Evolutionary conservation across 495 filamentous ascomycete species (phyloP).

Genomic region (Ramalina peruviana): DNA sequence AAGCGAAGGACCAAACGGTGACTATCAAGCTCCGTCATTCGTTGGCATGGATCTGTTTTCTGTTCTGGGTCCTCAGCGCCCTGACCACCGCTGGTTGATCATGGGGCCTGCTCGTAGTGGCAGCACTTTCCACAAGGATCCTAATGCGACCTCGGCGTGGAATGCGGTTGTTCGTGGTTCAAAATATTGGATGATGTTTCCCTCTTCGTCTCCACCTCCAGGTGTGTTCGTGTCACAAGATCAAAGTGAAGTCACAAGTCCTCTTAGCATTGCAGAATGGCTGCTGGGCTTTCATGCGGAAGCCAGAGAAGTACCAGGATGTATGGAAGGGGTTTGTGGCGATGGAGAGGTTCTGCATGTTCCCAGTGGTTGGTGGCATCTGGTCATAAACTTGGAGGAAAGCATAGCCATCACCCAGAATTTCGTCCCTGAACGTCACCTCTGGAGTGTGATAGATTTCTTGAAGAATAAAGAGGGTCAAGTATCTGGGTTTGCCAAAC

Average conservation of each 20-base stretch:
- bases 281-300: slow-evolving; percentile 82
- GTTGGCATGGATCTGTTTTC: slow-evolving; percentile 85
- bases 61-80: slow-evolving; percentile 63
- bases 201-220: slow-evolving; percentile 54
- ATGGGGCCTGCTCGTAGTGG: slow-evolving; percentile 81
- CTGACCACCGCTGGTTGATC: slow-evolving; percentile 87
- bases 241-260: slow-evolving; percentile 86
- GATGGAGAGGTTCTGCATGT: slow-evolving; percentile 90
- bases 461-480: slow-evolving; percentile 69
- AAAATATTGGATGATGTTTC: slow-evolving; percentile 98
- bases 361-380: slow-evolving; percentile 90
- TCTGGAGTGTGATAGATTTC: slow-evolving; percentile 66
- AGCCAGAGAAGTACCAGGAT: slow-evolving; percentile 63
- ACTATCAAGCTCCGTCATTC: slow-evolving; percentile 75
- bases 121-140: slow-evolving; percentile 89
- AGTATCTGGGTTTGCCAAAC: slow-evolving; percentile 69
- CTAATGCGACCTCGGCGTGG: slow-evolving; percentile 74
- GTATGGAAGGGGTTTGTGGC: slow-evolving; percentile 73
- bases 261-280: slow-evolving; percentile 93
- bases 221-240: slow-evolving; percentile 88
- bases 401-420: slow-evolving; percentile 92
- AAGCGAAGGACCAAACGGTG: slow-evolving; percentile 42
- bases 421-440: slow-evolving; percentile 70
- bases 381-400: slow-evolving; percentile 76
- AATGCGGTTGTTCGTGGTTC: slow-evolving; percentile 84